Evolutionary conservation across 352 stramenopile species (phyloP), one percentile per base, ranked within the genome.

Genomic region (Globisporangium acanthophoron): DNA sequence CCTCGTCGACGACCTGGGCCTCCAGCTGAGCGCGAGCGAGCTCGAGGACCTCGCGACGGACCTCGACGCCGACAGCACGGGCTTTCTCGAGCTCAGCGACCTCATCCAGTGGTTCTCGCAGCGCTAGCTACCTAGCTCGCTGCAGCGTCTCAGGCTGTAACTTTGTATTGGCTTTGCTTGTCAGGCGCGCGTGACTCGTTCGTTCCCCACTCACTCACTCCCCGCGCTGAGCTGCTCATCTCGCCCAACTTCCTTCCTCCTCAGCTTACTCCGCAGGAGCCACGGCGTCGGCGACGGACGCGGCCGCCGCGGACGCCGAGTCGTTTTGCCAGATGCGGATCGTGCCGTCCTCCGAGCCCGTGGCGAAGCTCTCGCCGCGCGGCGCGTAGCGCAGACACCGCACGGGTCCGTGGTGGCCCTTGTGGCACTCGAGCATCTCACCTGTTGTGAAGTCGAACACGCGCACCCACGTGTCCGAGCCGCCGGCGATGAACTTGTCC

Each of bases 361-460:
- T 98, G 5, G 96, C 96, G 72, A 98, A 98, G 24, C 80, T 95
- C 60, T 94, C 84, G 29, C 96, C 97, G 58, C 72, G 82, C 6
- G 97, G 96, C 24, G 85, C 72, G 82, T 98, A 99, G 44, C 96
- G 87, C 62, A 99, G 68, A 90, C 96, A 99, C 58, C 96, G 81
- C 66, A 99, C 91, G 12, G 97, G 96, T 5, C 97, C 97, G 67
- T 99, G 96, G 79, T 99, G 97, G 59, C 97, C 96, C 77, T 98
- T 99, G 76, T 98, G 90, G 65, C 86, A 97, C 76, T 98, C 90
- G 16, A 99, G 70, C 64, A 98, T 62, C 58, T 96, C 73, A 8
- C 96, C 96, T 1, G 80, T 94, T 13, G 83, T 61, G 63, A 84
- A 96, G 68, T 98, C 92, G 70, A 98, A 99, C 35, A 98, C 94